phyloP scores from a whole-genome alignment of 108 stramenopile genomes.

The Cyclostephanos invisitatus region DNA sequence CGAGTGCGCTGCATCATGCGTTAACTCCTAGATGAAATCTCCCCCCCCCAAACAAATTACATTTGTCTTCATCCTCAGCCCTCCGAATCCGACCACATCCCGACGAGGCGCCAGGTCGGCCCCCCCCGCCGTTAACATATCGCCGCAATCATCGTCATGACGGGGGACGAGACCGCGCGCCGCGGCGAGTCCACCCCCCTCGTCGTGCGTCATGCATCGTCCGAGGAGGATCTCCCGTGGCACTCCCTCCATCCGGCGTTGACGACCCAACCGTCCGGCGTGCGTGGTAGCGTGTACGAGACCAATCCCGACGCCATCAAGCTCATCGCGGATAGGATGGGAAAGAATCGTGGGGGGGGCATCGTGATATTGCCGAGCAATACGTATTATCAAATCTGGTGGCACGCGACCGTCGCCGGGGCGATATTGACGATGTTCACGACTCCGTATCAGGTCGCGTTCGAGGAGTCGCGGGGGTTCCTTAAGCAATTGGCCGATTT shows the following conservation, averaged over 20 bases:
- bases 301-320: neutral
- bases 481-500: conserved; percentile 36
- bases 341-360: conserved; percentile 5
- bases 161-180: neutral
- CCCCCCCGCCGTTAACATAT: too few species aligned
- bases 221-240: neutral
- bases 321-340: conserved; percentile 17
- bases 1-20: too few species aligned
- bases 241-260: neutral
- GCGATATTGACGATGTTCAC: conserved; percentile 59
- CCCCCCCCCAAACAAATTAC: too few species aligned
- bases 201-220: neutral
- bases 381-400: conserved; percentile 52
- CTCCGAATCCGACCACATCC: too few species aligned
- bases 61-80: too few species aligned
- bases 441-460: conserved; percentile 55
- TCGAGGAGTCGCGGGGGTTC: conserved; percentile 33
- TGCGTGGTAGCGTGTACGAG: neutral
- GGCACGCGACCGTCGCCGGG: conserved; percentile 49
- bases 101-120: too few species aligned
- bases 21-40: too few species aligned
- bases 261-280: neutral
- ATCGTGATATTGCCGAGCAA: conserved; percentile 56
- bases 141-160: neutral
- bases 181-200: neutral